A percentile compares a stretch with the other conserved stretches of the same genome.
These are phyloP conservation scores for Sporothrix humicola DNA, from an alignment of 2,329 filamentous ascomycete species.

Conservation along the genomic window DNA sequence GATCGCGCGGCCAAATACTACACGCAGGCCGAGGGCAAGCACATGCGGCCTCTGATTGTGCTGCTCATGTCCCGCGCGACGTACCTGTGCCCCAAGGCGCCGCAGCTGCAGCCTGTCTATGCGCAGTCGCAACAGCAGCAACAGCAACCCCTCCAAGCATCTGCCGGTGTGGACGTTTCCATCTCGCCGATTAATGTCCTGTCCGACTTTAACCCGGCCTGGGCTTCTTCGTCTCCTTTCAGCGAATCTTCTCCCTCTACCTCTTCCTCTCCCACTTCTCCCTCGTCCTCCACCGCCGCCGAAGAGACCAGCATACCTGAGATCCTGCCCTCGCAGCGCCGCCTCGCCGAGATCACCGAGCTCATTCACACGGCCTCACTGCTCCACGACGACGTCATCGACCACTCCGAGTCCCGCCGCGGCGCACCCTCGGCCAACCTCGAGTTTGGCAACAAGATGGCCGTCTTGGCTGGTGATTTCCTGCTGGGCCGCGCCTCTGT, in stretches of 20 bases:
- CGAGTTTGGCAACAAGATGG: conserved; percentile 99
- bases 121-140: conserved; percentile 3
- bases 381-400: conserved; percentile 97
- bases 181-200: conserved; percentile 66
- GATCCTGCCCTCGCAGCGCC: conserved; percentile 90
- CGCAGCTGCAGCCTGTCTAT: conserved; percentile 36
- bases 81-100: conserved; percentile 70
- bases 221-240: conserved; percentile 23
- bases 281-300: conserved; percentile 40
- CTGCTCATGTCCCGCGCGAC: conserved; percentile 96
- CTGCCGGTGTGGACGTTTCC: conserved; percentile 57
- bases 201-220: conserved; percentile 80
- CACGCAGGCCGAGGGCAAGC: conserved; percentile 94
- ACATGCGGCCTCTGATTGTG: conserved; percentile 91
- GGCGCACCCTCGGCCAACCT: conserved; percentile 88
- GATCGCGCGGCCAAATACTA: conserved; percentile 98
- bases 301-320: conserved; percentile 57
- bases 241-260: neutral
- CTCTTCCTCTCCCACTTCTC: conserved; percentile 34
- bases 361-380: conserved; percentile 96
- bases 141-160: conserved; percentile 52
- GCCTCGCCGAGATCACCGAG: conserved; percentile 95
- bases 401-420: conserved; percentile 84
- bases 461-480: conserved; percentile 96
- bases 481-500: conserved; percentile 91